Conservation (phyloP, 2,329 filamentous ascomycete genomes). For the Epichloe glyceriae region DNA sequence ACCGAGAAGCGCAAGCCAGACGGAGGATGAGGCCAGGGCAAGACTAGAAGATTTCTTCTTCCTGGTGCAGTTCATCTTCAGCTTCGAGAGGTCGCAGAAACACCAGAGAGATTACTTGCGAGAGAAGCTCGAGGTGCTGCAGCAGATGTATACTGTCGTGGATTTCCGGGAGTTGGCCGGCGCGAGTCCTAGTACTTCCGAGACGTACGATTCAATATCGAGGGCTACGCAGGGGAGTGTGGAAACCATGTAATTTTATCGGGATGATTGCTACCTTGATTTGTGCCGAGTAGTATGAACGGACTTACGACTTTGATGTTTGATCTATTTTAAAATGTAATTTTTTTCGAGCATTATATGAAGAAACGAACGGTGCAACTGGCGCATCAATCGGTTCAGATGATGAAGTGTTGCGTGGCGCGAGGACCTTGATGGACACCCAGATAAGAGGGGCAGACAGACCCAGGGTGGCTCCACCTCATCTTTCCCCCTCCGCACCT, state of each 20-base stretch:
- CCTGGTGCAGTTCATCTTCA: slow-evolving; percentile 35
- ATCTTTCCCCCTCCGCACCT: neutral
- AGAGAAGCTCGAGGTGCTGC: slow-evolving; percentile 24
- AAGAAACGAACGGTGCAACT: too few relatives aligned
- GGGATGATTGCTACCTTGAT: too few relatives aligned
- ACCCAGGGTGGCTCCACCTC: neutral
- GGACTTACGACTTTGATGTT: too few relatives aligned
- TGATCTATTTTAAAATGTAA: too few relatives aligned
- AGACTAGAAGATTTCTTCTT: slow-evolving; percentile 41
- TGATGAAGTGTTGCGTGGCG: neutral
- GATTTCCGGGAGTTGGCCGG: slow-evolving; percentile 16
- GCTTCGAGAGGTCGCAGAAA: slow-evolving; percentile 33
- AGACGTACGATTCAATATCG: slow-evolving; percentile 4
- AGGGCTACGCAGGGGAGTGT: neutral
- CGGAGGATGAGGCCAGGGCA: slow-evolving; percentile 29
- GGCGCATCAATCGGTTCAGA: neutral
- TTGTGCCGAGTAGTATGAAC: too few relatives aligned
- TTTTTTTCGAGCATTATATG: too few relatives aligned
- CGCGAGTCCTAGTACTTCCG: slow-evolving; percentile 9
- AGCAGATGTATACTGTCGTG: slow-evolving; percentile 18
- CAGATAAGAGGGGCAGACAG: neutral
- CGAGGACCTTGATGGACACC: neutral
- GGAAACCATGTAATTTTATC: neutral
- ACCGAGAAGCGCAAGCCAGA: slow-evolving; percentile 25
- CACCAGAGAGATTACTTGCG: slow-evolving; percentile 29